Evolutionary conservation across 1,284 basidiomycete genomes (phyloP), one percentile per base, ranked within the genome.

Genomic region (Ustilago lituana): DNA sequence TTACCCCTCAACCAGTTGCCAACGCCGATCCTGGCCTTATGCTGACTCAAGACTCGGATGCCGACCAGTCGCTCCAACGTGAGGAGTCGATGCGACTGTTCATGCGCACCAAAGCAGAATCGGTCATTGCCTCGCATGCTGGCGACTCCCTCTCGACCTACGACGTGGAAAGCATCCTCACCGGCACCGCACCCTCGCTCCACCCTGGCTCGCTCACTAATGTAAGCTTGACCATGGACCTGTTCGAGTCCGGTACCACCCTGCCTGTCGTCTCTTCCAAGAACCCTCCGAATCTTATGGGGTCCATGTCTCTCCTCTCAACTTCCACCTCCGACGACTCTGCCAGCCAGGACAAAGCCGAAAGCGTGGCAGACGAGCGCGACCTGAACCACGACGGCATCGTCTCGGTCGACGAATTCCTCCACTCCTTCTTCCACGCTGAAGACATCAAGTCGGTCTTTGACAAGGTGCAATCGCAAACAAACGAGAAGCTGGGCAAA

Each of bases 361-460:
- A 20, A n/a, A n/a, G n/a, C n/a, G n/a, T n/a, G n/a, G n/a, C n/a
- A n/a, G n/a, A n/a, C n/a, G n/a, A n/a, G n/a, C n/a, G n/a, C n/a
- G 53, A 56, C 26, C 45, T 56, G 4, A 56, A 59, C 38, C 23
- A 39, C 33, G 47, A 56, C 29, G 48, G 45, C 12, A 23, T 52
- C 14, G 26, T 67, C 43, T 38, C 46, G 17, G 51, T 63, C 14
- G 65, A 68, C 52, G 46, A 63, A 14, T 43, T 68, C 11, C 55
- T 68, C n/a, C 31, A 40, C 20, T 39, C 46, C 5, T 68, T 68
- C 38, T 68, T 68, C 52, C 65, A 68, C 31, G 65, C 65, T 8
- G 51, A 58, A 22, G 26, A 46, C 5, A 36, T 63, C 33, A 49
- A 47, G 7, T 15, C 10, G 5, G 22, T 51, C n/a, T 68, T 68